Evolutionary conservation across 1,284 basidiomycete genomes (phyloP).

Genomic region (Trichosporon coremiiforme): DNA sequence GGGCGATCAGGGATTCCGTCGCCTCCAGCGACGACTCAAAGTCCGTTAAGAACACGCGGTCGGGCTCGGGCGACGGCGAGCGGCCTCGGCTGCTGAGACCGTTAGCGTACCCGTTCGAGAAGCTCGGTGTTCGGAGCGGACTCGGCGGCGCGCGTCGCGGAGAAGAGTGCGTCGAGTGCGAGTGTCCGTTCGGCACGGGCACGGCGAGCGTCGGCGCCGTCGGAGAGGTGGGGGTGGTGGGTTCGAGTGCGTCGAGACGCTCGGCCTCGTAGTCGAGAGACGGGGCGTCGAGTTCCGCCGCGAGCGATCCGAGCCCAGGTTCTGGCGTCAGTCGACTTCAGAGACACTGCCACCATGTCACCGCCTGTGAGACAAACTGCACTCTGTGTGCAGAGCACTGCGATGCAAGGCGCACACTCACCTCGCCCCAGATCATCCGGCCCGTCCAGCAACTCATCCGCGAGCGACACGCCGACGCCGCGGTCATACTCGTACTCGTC

Average conservation of each 20-base stretch:
- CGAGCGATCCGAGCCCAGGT: slow-evolving; percentile 21
- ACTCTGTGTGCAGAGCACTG: too few relatives aligned
- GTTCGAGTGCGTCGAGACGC: background rate
- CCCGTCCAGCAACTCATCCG: slow-evolving; percentile 16
- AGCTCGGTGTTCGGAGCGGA: background rate
- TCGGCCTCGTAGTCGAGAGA: slow-evolving; percentile 17
- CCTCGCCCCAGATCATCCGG: slow-evolving; percentile 12
- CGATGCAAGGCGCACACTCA: slow-evolving; percentile 5
- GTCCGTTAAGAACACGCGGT: background rate
- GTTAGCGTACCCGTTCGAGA: background rate
- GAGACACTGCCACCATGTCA: background rate
- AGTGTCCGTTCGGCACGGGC: background rate
- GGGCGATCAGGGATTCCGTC: background rate
- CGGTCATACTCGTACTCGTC: background rate
- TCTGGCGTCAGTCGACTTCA: background rate
- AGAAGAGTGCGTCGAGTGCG: background rate
- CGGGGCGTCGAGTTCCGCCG: slow-evolving; percentile 20
- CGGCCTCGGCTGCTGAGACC: too few relatives aligned
- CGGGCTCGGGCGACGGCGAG: slow-evolving; percentile 8
- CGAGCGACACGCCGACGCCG: background rate
- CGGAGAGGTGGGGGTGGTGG: background rate
- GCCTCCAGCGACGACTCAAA: background rate
- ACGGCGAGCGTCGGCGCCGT: background rate
- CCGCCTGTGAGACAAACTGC: background rate
- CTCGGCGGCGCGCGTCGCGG: slow-evolving; percentile 2